Base-by-base conservation (phyloP, 345 rosid species). In the Brassica incana region DNA sequence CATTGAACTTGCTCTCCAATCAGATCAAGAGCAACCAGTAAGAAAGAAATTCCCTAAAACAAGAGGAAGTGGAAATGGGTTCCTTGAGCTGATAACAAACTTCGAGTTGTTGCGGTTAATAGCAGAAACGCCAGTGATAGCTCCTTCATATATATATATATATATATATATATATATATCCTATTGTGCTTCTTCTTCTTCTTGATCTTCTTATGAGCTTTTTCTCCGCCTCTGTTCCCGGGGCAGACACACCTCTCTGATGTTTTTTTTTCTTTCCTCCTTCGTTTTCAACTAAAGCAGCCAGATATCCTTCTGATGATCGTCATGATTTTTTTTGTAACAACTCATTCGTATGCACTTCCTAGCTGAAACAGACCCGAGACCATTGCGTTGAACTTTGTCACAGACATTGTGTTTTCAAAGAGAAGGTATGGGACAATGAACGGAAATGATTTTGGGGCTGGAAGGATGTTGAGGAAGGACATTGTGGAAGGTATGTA, bases 401-500 rank as follows among this genome's bases (percentile, higher is more conserved):
- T 94, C 35, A 94, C 98, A 0, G 98, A 94, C 98, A 94, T 94
- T 7, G 98, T 94, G 81, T 94, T 94, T 80, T 94, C 98, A 4
- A 94, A 94, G 45, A 94, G 95, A 71, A 94, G 98, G 90, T 92
- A 94, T 0, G 98, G 98, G 54, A 94, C 98, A 14, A 94, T 94
- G 78, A 94, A 94, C 3, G 98, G 96, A 77, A 94, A 91, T 16
- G 95, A 85, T 78, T 89, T 91, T 6, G 94, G 98, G 29, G 98
- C 90, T 0, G 98, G 98, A 32, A 94, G 95, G 82, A 94, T 91
- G 81, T 91, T 94, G 81, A 94, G 95, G 79, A 94, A 90, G 5
- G 98, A 94, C 98, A 94, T 92, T 30, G 96, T 89, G 3, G 97
- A 97, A 1, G 98, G 98, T 62, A 94, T 94, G 84, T 92, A 94